phyloP scores from a whole-genome alignment of 257 asterid genomes.

The Vinca minor region DNA sequence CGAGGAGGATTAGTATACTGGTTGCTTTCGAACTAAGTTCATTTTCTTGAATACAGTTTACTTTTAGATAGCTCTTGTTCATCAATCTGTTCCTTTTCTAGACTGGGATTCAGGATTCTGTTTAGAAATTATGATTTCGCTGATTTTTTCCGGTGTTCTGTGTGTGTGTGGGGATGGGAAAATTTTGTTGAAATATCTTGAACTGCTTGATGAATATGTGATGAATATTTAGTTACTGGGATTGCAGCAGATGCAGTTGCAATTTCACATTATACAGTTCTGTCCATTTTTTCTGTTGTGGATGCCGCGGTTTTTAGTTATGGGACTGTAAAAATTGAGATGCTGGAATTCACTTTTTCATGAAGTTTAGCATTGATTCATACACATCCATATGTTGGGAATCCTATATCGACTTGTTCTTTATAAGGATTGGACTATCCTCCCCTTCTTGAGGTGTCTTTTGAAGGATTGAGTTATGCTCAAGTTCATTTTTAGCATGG shows the following conservation, averaged over 20 bases:
- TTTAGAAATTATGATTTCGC: neutral
- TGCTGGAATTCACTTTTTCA: too few relatives aligned
- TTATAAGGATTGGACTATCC: too few relatives aligned
- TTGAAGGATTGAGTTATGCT: too few relatives aligned
- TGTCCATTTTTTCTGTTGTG: too few relatives aligned
- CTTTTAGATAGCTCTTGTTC: neutral
- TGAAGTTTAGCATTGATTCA: too few relatives aligned
- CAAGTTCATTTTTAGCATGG: too few relatives aligned
- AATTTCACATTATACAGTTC: too few relatives aligned
- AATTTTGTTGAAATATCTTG: neutral
- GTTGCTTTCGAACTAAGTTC: neutral
- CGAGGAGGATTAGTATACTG: conserved; percentile 54
- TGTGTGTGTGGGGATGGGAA: neutral
- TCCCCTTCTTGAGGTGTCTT: too few relatives aligned
- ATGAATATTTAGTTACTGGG: neutral
- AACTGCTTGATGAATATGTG: neutral
- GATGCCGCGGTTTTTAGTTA: too few relatives aligned
- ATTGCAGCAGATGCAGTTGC: neutral
- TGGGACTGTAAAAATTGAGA: too few relatives aligned
- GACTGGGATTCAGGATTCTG: neutral
- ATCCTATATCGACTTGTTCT: too few relatives aligned
- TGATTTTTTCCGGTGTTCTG: neutral
- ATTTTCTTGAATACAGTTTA: neutral
- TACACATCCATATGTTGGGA: too few relatives aligned
- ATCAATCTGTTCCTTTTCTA: neutral